Evolutionary conservation across 1,139 yeast species (phyloP).

Genomic region (Tardiomyces blankii): DNA sequence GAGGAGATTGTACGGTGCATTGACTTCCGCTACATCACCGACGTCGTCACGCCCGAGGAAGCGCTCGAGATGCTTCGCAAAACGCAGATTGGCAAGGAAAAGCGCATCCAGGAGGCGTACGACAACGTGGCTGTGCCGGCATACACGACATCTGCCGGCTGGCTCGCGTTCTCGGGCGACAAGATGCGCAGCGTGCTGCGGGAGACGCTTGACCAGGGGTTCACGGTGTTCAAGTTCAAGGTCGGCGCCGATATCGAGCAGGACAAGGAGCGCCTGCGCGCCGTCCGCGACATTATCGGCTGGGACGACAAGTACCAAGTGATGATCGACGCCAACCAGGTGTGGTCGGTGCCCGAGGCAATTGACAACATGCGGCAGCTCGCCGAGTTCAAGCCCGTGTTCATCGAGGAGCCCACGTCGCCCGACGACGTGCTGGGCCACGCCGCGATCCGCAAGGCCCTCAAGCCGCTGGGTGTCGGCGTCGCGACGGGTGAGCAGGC

Average conservation of each 20-base stretch:
- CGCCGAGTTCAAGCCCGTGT: slow-evolving; percentile 29
- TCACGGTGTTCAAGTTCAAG: slow-evolving; percentile 31
- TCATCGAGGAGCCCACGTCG: slow-evolving; percentile 33
- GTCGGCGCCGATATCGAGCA: slow-evolving; percentile 30
- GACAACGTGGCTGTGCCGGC: slow-evolving; percentile 33
- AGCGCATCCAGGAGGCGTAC: slow-evolving; percentile 25
- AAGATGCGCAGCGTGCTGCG: slow-evolving; percentile 26
- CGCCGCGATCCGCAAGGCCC: slow-evolving; percentile 27
- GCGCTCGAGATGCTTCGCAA: slow-evolving; percentile 20
- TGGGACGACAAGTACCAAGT: slow-evolving; percentile 21
- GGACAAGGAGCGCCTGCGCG: slow-evolving; percentile 26
- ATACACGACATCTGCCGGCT: slow-evolving; percentile 35
- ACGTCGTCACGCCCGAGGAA: slow-evolving; percentile 27
- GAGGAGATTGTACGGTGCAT: slow-evolving; percentile 27
- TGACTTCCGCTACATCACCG: slow-evolving; percentile 26
- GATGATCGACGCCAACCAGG: slow-evolving; percentile 32
- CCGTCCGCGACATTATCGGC: slow-evolving; percentile 33
- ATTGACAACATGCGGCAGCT: slow-evolving; percentile 28
- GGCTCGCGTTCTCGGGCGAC: slow-evolving; percentile 34
- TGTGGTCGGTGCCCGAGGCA: slow-evolving; percentile 33
- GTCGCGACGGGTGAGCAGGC: slow-evolving; percentile 31
- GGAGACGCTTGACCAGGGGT: slow-evolving; percentile 29
- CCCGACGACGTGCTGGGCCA: slow-evolving; percentile 33
- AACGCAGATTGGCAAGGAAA: slow-evolving; percentile 23
- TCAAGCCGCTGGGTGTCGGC: slow-evolving; percentile 24